A percentile compares a stretch with the other conserved stretches of the same genome.
These are phyloP conservation scores for Tolypocladium pustulatum DNA, from an alignment of 2,329 filamentous ascomycete species.

Conservation along the genomic window DNA sequence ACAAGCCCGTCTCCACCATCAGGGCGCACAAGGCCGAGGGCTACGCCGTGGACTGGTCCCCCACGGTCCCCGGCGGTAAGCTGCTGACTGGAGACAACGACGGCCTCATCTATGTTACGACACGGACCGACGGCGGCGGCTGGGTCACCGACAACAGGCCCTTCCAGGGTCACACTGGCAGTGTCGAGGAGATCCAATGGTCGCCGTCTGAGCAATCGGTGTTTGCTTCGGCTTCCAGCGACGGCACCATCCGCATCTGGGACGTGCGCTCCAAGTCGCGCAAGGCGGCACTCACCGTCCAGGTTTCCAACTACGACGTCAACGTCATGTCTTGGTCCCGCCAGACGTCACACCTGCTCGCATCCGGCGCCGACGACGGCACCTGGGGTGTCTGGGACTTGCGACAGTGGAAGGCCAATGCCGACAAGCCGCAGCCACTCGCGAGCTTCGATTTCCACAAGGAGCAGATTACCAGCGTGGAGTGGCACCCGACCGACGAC, in stretches of 20 bases:
- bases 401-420: conserved; percentile 71
- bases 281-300: conserved; percentile 76
- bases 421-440: conserved; percentile 63
- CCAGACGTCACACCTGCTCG: conserved; percentile 79
- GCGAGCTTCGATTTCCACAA: conserved; percentile 93
- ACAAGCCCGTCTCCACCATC: conserved; percentile 80
- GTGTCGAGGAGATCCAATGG: conserved; percentile 95
- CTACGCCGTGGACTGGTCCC: conserved; percentile 96
- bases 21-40: conserved; percentile 88
- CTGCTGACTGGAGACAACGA: conserved; percentile 87
- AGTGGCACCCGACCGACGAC: conserved; percentile 97
- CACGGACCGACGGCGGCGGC: conserved; percentile 74
- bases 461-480: conserved; percentile 88
- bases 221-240: conserved; percentile 86
- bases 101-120: conserved; percentile 81
- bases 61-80: conserved; percentile 63
- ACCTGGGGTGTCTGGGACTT: conserved; percentile 95
- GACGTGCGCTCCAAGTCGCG: conserved; percentile 85
- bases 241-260: conserved; percentile 94
- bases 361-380: conserved; percentile 86
- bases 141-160: conserved; percentile 80
- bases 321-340: conserved; percentile 96
- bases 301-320: conserved; percentile 76
- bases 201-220: conserved; percentile 87
- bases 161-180: conserved; percentile 74